Evolutionary conservation across 2,329 filamentous ascomycete species (phyloP).

Genomic region (Talaromyces amestolkiae): DNA sequence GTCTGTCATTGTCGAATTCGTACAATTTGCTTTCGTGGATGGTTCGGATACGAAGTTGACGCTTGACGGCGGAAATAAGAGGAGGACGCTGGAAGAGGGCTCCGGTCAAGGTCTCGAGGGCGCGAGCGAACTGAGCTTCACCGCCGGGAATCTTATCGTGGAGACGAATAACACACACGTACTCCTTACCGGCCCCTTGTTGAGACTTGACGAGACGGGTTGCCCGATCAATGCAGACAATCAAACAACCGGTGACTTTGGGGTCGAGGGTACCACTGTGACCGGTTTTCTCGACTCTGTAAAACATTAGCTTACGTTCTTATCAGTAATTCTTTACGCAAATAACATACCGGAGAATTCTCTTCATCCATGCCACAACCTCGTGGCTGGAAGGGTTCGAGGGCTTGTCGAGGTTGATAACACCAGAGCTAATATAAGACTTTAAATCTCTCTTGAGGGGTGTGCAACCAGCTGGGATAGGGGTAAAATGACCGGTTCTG

Average conservation of each 20-base stretch:
- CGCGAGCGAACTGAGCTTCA: conserved; percentile 86
- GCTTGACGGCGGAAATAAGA: conserved; percentile 97
- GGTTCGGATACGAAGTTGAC: conserved; percentile 94
- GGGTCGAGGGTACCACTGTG: conserved; percentile 98
- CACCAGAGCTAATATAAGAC: conserved; percentile 93
- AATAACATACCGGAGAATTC: conserved; percentile 72
- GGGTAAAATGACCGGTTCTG: conserved; percentile 93
- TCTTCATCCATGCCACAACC: conserved; percentile 99
- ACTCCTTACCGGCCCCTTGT: conserved; percentile 98
- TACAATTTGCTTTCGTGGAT: conserved; percentile 95
- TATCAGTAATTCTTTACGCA: no score
- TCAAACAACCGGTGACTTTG: conserved; percentile 94
- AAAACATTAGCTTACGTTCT: background rate
- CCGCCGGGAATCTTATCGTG: conserved; percentile 95
- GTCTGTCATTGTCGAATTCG: conserved; percentile 97
- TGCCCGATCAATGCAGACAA: conserved; percentile 93
- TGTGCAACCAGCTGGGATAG: conserved; percentile 87
- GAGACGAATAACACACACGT: conserved; percentile 90
- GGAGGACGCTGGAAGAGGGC: conserved; percentile 96
- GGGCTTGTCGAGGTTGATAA: conserved; percentile 97
- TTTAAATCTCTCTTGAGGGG: conserved; percentile 93
- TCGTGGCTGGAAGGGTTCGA: conserved; percentile 98
- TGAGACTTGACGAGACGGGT: conserved; percentile 98
- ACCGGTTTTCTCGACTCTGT: conserved; percentile 87
- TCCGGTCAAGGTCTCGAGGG: conserved; percentile 92